Evolutionary conservation across 805 yeast species (phyloP).

Genomic region (Naumovozyma baii): DNA sequence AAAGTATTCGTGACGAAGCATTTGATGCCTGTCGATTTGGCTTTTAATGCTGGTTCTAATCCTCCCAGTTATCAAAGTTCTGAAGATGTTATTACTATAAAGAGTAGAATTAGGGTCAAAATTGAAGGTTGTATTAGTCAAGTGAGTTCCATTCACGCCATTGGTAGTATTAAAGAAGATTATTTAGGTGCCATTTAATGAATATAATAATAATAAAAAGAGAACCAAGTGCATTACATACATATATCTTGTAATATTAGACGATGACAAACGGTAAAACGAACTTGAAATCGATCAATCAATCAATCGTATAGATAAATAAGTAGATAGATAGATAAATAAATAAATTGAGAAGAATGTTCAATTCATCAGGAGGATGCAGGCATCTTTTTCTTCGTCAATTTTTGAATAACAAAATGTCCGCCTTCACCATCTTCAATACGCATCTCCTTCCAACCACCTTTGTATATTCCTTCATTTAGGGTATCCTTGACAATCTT

Average conservation of each 20-base stretch:
- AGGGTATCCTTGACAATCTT: conserved; percentile 32
- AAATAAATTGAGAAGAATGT: too few relatives aligned
- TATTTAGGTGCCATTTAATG: conserved; percentile 67
- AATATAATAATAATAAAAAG: neutral
- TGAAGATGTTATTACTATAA: conserved; percentile 90
- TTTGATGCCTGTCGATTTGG: conserved; percentile 87
- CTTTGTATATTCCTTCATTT: conserved; percentile 27
- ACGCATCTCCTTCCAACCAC: conserved; percentile 30
- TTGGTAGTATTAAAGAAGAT: conserved; percentile 96
- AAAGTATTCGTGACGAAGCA: conserved; percentile 92
- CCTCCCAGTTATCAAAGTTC: conserved; percentile 97
- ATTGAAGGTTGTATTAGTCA: conserved; percentile 96
- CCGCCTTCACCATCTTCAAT: conserved; percentile 31
- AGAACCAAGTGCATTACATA: neutral
- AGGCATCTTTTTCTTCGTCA: too few relatives aligned
- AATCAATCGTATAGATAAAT: too few relatives aligned
- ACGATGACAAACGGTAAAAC: too few relatives aligned
- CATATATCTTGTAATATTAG: too few relatives aligned
- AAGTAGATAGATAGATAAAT: too few relatives aligned
- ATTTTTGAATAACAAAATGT: conserved; percentile 12
- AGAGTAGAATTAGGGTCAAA: conserved; percentile 86
- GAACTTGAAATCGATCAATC: too few relatives aligned
- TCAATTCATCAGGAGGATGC: too few relatives aligned
- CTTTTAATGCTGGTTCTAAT: conserved; percentile 86
- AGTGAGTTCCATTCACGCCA: conserved; percentile 93